Conservation (phyloP, 352 stramenopile genomes). For the Phytophthora hybrid region DNA sequence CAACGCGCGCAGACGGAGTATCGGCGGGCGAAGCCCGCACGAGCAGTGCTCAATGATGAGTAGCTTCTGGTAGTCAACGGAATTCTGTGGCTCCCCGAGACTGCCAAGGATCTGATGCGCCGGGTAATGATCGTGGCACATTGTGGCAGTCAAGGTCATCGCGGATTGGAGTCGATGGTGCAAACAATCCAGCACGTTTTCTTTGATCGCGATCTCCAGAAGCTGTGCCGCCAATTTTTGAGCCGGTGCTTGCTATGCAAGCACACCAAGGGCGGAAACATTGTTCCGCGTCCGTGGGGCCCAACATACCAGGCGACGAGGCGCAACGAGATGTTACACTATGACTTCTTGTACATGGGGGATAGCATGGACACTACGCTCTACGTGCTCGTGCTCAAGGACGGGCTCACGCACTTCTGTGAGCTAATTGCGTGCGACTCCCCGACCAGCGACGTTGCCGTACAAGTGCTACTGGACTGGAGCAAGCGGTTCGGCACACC, state of each 20-base stretch:
- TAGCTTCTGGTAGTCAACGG: too few species aligned
- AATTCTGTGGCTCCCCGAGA: too few species aligned
- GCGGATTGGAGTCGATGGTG: neutral
- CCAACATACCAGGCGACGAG: neutral
- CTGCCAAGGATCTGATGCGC: too few species aligned
- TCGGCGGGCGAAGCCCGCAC: too few species aligned
- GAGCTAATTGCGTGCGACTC: conserved; percentile 3
- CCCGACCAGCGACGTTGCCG: neutral
- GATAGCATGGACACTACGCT: neutral
- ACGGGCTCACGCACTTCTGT: neutral
- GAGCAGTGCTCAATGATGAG: too few species aligned
- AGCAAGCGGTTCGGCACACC: conserved; percentile 10
- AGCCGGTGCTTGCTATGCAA: neutral
- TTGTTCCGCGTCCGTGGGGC: neutral
- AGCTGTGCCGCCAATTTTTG: neutral
- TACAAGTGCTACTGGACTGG: neutral
- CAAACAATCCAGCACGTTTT: neutral
- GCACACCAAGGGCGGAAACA: conserved; percentile 2
- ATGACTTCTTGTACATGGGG: conserved; percentile 13
- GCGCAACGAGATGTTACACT: conserved; percentile 3
- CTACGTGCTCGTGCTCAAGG: conserved; percentile 1
- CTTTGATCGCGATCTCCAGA: neutral
- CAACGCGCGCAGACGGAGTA: neutral
- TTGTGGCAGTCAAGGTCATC: neutral
- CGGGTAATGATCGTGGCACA: too few species aligned